phyloP scores from a whole-genome alignment of 805 yeast species.

The Saccharomycopsis vini region DNA sequence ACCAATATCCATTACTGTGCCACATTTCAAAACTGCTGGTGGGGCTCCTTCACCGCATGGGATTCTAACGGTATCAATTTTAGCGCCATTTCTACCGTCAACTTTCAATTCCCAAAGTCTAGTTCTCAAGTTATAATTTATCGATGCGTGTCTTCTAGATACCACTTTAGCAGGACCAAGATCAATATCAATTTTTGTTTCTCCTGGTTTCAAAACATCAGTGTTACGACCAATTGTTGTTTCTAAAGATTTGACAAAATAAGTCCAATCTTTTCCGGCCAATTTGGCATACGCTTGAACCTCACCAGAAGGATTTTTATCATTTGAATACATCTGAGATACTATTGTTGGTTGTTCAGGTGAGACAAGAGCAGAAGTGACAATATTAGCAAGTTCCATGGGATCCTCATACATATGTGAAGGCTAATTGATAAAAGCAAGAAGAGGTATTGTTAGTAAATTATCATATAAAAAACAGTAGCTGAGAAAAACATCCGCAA shows the following conservation, averaged over 20 bases:
- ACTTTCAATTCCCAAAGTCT: conserved; percentile 84
- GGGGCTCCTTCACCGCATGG: conserved; percentile 34
- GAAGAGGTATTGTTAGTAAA: no score
- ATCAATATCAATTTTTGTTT: conserved; percentile 58
- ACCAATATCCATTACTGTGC: conserved; percentile 89
- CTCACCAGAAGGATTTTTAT: conserved; percentile 51
- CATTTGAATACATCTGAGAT: conserved; percentile 63
- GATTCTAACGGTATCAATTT: conserved; percentile 59
- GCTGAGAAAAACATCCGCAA: background rate
- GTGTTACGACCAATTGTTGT: conserved; percentile 86
- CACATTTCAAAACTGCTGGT: conserved; percentile 60
- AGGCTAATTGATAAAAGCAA: no score
- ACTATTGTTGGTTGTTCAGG: conserved; percentile 78
- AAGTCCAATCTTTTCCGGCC: conserved; percentile 91
- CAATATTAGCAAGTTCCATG: conserved; percentile 60
- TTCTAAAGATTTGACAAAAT: conserved; percentile 69
- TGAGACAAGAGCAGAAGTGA: conserved; percentile 55
- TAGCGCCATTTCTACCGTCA: conserved; percentile 87
- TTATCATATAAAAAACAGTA: background rate
- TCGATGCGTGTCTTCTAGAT: conserved; percentile 79
- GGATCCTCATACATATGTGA: conserved; percentile 40
- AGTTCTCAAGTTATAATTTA: conserved; percentile 62
- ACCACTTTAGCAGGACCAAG: conserved; percentile 98
- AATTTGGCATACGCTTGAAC: conserved; percentile 98
- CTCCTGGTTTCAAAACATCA: conserved; percentile 20